phyloP scores from a whole-genome alignment of 148 eudicot species.

The Bassia scoparia region DNA sequence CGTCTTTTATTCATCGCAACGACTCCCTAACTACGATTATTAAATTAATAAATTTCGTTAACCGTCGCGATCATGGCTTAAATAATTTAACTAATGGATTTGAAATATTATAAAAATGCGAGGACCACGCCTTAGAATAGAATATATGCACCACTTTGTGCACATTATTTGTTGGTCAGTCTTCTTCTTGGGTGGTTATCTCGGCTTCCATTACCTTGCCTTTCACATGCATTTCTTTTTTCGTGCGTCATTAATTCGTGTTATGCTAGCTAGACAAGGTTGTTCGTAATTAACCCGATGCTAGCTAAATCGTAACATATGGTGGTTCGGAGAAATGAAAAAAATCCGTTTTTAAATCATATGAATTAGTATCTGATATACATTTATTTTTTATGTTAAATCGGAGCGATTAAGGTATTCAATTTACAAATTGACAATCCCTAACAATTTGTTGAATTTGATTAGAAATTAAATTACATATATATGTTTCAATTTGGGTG shows the following conservation, averaged over 20 bases:
- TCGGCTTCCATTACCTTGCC: neutral
- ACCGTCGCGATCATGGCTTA: slow-evolving; percentile 31
- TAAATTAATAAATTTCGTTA: slow-evolving; percentile 5
- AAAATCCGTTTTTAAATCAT: no score
- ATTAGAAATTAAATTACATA: no score
- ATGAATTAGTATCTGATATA: no score
- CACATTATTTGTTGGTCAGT: slow-evolving; percentile 9
- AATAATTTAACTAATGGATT: neutral
- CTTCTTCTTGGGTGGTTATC: slow-evolving; percentile 10
- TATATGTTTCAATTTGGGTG: no score
- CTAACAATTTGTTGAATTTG: no score
- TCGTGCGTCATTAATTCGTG: slow-evolving; percentile 6
- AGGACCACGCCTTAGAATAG: slow-evolving; percentile 18
- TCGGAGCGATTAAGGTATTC: no score
- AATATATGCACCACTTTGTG: slow-evolving; percentile 2
- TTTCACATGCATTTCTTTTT: neutral
- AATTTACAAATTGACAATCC: no score
- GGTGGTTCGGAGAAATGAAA: no score
- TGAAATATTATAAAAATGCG: neutral
- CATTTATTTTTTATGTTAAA: no score
- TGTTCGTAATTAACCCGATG: no score
- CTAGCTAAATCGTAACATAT: no score
- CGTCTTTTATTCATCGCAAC: neutral
- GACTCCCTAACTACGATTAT: slow-evolving; percentile 3
- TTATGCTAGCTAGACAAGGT: no score